phyloP scores from a whole-genome alignment of 2,329 filamentous ascomycete species.

The Colletotrichum sublineola region DNA sequence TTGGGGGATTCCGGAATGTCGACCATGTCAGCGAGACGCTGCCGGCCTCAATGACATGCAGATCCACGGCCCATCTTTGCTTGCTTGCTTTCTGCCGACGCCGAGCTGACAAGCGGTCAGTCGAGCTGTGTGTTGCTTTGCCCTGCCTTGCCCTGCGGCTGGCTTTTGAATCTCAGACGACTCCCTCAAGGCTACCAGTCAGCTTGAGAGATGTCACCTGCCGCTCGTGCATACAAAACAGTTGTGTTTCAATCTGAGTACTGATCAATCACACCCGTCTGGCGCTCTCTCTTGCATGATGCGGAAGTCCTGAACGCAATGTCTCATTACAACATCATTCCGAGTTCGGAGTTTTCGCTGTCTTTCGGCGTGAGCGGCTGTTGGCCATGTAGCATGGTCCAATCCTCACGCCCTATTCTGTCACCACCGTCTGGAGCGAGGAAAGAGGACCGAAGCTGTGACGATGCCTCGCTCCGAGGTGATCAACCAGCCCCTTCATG shows the following conservation, averaged over 20 bases:
- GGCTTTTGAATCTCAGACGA: not conserved
- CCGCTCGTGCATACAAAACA: not conserved
- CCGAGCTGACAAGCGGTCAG: not conserved
- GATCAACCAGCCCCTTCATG: no score
- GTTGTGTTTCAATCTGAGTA: not conserved
- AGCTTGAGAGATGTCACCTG: not conserved
- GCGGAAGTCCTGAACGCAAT: no score
- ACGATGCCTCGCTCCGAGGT: no score
- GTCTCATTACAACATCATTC: no score
- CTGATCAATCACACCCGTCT: not conserved
- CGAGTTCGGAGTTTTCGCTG: not conserved
- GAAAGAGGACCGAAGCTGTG: no score
- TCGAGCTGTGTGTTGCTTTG: no score
- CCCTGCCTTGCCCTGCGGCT: not conserved
- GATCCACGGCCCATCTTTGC: not conserved
- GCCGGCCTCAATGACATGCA: slow-evolving; percentile 3
- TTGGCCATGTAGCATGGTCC: no score
- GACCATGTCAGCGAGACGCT: not conserved
- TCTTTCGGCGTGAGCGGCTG: not conserved
- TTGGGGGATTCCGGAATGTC: no score
- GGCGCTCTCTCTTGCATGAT: no score
- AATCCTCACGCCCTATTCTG: no score
- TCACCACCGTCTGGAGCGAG: no score
- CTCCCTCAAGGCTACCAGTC: not conserved
- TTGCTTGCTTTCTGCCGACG: not conserved